Evolutionary conservation across 2,329 filamentous ascomycete species (phyloP).

Genomic region (Ophiostoma novo-ulmi): DNA sequence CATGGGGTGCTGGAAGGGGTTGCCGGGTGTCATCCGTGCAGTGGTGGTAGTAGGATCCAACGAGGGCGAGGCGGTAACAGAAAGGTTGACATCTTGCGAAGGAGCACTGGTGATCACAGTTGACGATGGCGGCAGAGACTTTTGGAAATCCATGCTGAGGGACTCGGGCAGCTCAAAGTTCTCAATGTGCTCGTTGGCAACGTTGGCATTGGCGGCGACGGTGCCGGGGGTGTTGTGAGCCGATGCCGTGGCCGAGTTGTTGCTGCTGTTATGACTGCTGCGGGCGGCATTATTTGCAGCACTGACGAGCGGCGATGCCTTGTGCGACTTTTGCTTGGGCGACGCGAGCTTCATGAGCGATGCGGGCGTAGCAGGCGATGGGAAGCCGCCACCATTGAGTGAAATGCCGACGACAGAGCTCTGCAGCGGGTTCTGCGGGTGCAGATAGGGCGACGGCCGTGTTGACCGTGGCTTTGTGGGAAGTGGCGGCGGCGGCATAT

Average conservation of each 20-base stretch:
- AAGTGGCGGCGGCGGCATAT: conserved; percentile 64
- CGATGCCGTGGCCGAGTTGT: neutral
- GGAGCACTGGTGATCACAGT: neutral
- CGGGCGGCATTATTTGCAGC: conserved; percentile 24
- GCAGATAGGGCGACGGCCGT: conserved; percentile 62
- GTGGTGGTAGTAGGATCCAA: neutral
- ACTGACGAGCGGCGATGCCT: conserved; percentile 16
- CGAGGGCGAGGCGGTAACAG: conserved; percentile 35
- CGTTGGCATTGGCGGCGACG: neutral
- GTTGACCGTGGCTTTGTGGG: conserved; percentile 57
- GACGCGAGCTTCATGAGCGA: conserved; percentile 74
- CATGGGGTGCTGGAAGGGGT: conserved; percentile 43
- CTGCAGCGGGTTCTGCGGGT: conserved; percentile 52
- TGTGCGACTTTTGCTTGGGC: conserved; percentile 38
- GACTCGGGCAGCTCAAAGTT: conserved; percentile 69
- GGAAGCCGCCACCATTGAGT: conserved; percentile 36
- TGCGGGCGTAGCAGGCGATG: conserved; percentile 74
- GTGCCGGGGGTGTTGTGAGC: conserved; percentile 12
- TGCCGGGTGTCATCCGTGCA: conserved; percentile 41
- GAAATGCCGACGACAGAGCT: conserved; percentile 18
- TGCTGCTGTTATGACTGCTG: conserved; percentile 35
- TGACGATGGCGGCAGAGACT: conserved; percentile 34
- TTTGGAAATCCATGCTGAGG: conserved; percentile 45
- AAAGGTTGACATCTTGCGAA: conserved; percentile 25
- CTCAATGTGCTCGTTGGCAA: conserved; percentile 50